Conservation (phyloP, 2,329 filamentous ascomycete genomes). For the Trichoderma harzianum region DNA sequence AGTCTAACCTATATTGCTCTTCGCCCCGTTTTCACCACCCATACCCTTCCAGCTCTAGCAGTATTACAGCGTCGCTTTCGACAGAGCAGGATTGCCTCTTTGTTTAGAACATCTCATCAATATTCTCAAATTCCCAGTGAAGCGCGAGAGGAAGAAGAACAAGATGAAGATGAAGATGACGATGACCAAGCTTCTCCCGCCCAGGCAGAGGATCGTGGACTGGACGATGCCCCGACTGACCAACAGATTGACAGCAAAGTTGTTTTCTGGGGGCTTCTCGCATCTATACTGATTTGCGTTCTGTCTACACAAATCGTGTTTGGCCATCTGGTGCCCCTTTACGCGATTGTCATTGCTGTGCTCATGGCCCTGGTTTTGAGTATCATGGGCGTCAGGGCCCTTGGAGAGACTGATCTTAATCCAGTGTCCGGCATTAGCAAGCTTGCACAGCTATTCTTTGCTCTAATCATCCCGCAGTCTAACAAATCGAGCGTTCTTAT, state of each 20-base stretch:
- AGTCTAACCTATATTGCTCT: constrained; percentile 77
- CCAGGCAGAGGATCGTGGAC: constrained; percentile 36
- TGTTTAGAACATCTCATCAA: constrained; percentile 22
- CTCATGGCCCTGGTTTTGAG: constrained; percentile 76
- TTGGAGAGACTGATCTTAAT: constrained; percentile 87
- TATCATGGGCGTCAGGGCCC: constrained; percentile 67
- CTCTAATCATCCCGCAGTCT: constrained; percentile 76
- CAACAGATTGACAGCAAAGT: constrained; percentile 73
- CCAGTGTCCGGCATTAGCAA: constrained; percentile 96
- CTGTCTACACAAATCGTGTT: constrained; percentile 80
- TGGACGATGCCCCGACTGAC: constrained; percentile 77
- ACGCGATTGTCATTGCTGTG: constrained; percentile 73
- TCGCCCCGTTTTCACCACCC: constrained; percentile 48
- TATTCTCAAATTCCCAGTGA: constrained; percentile 26
- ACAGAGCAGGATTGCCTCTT: constrained; percentile 22
- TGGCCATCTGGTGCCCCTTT: constrained; percentile 73
- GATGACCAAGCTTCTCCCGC: constrained; percentile 20
- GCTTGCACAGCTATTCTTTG: constrained; percentile 92
- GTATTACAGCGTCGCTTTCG: constrained; percentile 20
- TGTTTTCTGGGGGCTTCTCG: constrained; percentile 69
- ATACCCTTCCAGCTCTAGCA: neutral
- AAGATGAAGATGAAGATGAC: neutral
- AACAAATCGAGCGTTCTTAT: constrained; percentile 87
- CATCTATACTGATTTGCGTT: constrained; percentile 78
- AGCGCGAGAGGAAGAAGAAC: neutral